phyloP scores from a whole-genome alignment of 2,329 filamentous ascomycete genomes.

The Fusarium ambrosium region DNA sequence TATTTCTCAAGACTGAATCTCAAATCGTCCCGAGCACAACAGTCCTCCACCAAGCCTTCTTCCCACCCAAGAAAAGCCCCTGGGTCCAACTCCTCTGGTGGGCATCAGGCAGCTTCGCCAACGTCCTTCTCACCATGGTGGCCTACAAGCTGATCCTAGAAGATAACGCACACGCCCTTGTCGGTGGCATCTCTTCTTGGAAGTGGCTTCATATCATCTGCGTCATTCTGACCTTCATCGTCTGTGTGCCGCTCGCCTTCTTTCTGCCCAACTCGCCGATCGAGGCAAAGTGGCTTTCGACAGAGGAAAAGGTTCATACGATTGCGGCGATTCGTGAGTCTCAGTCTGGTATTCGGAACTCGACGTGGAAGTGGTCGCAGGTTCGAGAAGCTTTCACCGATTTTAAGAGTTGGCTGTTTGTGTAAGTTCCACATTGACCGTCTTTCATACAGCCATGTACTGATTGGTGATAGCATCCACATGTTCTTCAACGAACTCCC shows the following conservation, averaged over 20 bases:
- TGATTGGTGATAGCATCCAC: background rate
- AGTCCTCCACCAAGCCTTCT: conserved; percentile 2
- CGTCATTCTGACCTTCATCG: background rate
- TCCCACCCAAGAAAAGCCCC: conserved; percentile 1
- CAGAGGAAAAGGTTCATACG: conserved; percentile 1
- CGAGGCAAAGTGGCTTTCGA: conserved; percentile 3
- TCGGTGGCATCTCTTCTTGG: background rate
- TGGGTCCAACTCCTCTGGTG: background rate
- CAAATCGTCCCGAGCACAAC: background rate
- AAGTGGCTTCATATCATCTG: conserved; percentile 5
- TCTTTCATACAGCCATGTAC: background rate
- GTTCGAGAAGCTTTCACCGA: background rate
- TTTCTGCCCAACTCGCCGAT: background rate
- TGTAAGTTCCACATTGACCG: background rate
- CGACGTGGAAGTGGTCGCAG: background rate
- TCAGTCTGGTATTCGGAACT: conserved; percentile 2
- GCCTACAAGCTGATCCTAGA: conserved; percentile 1
- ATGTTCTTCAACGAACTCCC: conserved; percentile 6
- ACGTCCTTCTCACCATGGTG: background rate
- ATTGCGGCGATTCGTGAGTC: background rate
- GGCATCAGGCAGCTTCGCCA: background rate
- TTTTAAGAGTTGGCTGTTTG: background rate
- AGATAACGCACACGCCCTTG: background rate
- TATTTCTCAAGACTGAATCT: background rate
- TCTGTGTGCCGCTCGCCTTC: background rate